Conservation (phyloP, 768 basidiomycete species). For the Macrocybe gigantea region DNA sequence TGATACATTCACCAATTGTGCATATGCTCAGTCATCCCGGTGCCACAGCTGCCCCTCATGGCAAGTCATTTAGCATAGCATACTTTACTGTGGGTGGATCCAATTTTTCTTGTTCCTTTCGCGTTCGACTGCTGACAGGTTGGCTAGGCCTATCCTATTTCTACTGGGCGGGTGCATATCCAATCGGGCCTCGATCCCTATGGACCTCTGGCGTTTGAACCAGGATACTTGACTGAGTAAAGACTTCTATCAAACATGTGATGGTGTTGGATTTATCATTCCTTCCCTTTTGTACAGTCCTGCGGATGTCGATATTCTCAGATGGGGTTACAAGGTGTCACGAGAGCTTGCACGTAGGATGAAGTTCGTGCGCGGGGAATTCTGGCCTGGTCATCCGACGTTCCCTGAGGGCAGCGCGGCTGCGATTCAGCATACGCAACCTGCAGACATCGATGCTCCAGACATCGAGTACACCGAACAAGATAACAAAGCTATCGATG, state of each 20-base stretch:
- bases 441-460: conserved; percentile 25
- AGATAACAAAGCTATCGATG: conserved; percentile 38
- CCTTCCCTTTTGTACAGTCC: conserved; percentile 16
- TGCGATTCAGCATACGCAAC: conserved; percentile 9
- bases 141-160: conserved; percentile 39
- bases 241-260: conserved; percentile 7
- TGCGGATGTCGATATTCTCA: conserved; percentile 38
- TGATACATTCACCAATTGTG: no score
- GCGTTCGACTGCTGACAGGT: not conserved
- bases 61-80: conserved; percentile 20
- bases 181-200: conserved; percentile 32
- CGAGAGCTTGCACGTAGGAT: conserved; percentile 55
- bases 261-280: not conserved
- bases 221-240: conserved; percentile 39
- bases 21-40: conserved; percentile 3
- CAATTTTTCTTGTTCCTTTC: no score
- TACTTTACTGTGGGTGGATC: conserved; percentile 14
- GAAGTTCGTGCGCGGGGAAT: conserved; percentile 35
- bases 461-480: conserved; percentile 35
- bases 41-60: conserved; percentile 11
- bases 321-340: conserved; percentile 48
- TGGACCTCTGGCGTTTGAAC: conserved; percentile 37
- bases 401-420: conserved; percentile 27
- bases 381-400: conserved; percentile 25
- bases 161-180: conserved; percentile 45